A percentile compares a stretch with the other conserved stretches of the same genome.
phyloP scores from a whole-genome alignment of 1,284 basidiomycete species.

The Pseudozyma pruni region DNA sequence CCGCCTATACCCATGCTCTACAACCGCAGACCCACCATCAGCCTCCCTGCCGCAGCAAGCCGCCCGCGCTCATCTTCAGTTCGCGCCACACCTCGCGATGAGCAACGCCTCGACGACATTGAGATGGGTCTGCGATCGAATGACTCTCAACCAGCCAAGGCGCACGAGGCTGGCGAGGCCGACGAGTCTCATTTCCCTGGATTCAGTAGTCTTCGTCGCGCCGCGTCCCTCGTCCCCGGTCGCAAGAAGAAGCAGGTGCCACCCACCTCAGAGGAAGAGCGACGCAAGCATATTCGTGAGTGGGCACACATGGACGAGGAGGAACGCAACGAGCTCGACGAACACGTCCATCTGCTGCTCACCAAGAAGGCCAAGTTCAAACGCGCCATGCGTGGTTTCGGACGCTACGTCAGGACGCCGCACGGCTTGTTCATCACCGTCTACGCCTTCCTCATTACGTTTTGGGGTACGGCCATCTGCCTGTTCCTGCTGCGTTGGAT shows the following conservation, averaged over 20 bases:
- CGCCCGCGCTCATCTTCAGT: conserved; percentile 5
- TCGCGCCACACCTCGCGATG: conserved; percentile 13
- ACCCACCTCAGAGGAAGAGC: conserved; percentile 47
- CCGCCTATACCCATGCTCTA: conserved; percentile 76
- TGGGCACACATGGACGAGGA: conserved; percentile 64
- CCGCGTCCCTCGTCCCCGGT: conserved; percentile 17
- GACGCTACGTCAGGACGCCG: conserved; percentile 59
- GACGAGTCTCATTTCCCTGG: conserved; percentile 2
- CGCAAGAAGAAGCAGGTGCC: conserved; percentile 28
- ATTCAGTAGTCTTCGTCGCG: conserved; percentile 28
- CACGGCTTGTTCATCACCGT: conserved; percentile 64
- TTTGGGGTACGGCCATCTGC: conserved; percentile 63
- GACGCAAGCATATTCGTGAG: conserved; percentile 52
- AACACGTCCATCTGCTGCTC: conserved; percentile 82
- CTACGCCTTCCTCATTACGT: conserved; percentile 60
- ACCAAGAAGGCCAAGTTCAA: conserved; percentile 73
- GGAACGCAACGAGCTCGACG: conserved; percentile 72
- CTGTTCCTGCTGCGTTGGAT: conserved; percentile 64
- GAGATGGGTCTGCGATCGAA: conserved; percentile 27
- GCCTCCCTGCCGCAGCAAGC: conserved; percentile 67
- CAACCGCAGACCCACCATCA: conserved; percentile 76
- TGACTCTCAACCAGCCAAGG: not conserved
- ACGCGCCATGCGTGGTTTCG: conserved; percentile 56
- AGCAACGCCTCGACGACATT: conserved; percentile 21
- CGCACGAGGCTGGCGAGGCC: conserved; percentile 1